phyloP scores from a whole-genome alignment of 129 eudicot genomes.

The Tagetes erecta region DNA sequence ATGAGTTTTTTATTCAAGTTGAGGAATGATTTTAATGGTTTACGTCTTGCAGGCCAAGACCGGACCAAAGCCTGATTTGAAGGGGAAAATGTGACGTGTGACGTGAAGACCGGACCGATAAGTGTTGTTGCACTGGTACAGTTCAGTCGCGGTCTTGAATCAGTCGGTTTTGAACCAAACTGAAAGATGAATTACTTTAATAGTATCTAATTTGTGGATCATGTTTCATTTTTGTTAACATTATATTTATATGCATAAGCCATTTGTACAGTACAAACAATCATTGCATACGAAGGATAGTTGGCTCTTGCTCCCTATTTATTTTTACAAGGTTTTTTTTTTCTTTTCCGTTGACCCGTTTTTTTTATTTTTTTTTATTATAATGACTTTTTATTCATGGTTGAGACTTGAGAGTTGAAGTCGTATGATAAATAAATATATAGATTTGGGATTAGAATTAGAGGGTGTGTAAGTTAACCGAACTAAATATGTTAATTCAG shows the following conservation, averaged over 20 bases:
- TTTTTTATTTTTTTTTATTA: too few species aligned
- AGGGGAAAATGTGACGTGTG: background rate
- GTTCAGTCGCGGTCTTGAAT: background rate
- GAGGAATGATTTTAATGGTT: constrained; percentile 1
- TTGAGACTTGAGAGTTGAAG: too few species aligned
- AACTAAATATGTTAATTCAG: too few species aligned
- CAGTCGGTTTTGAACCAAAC: background rate
- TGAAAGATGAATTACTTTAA: background rate
- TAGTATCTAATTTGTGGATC: background rate
- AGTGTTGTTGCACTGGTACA: background rate
- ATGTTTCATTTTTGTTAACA: constrained; percentile 3
- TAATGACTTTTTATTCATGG: too few species aligned
- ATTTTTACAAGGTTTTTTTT: background rate
- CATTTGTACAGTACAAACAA: constrained; percentile 16
- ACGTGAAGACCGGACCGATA: background rate
- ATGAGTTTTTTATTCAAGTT: background rate
- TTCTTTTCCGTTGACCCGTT: background rate
- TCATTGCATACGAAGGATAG: background rate
- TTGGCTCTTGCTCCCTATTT: background rate
- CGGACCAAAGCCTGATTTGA: background rate
- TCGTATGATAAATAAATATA: too few species aligned
- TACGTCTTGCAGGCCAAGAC: constrained; percentile 7
- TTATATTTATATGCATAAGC: background rate
- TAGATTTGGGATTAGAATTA: too few species aligned
- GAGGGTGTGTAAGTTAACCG: too few species aligned